These are phyloP conservation scores for Hibiscus mutabilis DNA, from an alignment of 345 rosid species.

Conservation along the genomic window DNA sequence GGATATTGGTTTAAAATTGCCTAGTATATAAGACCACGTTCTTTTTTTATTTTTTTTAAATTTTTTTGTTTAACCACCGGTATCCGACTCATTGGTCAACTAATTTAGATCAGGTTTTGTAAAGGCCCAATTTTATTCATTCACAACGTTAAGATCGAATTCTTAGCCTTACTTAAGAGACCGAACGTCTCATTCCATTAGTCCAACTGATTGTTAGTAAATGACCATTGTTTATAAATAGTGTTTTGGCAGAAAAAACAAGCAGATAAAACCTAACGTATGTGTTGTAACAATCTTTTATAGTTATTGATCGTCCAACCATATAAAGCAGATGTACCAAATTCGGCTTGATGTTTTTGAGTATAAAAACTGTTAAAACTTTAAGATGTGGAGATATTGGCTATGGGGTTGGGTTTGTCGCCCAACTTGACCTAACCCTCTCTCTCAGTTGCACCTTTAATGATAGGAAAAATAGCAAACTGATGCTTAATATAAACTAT, in stretches of 20 bases:
- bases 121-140: too few species aligned
- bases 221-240: not conserved
- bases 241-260: not conserved
- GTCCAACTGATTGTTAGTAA: too few species aligned
- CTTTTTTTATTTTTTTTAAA: too few species aligned
- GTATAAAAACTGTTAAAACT: not conserved
- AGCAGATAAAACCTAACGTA: not conserved
- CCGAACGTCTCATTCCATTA: too few species aligned
- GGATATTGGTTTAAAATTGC: too few species aligned
- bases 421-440: constrained; percentile 1
- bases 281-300: not conserved
- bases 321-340: constrained; percentile 8
- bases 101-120: too few species aligned
- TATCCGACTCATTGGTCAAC: too few species aligned
- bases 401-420: not conserved
- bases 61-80: too few species aligned
- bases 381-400: too few species aligned
- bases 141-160: too few species aligned
- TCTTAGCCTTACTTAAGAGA: too few species aligned
- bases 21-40: too few species aligned
- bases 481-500: not conserved
- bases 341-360: constrained; percentile 3
- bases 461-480: not conserved
- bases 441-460: not conserved
- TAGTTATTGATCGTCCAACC: not conserved